These are phyloP conservation scores for Trichoderma koningii DNA, from an alignment of 2,329 filamentous ascomycete species.

Conservation along the genomic window DNA sequence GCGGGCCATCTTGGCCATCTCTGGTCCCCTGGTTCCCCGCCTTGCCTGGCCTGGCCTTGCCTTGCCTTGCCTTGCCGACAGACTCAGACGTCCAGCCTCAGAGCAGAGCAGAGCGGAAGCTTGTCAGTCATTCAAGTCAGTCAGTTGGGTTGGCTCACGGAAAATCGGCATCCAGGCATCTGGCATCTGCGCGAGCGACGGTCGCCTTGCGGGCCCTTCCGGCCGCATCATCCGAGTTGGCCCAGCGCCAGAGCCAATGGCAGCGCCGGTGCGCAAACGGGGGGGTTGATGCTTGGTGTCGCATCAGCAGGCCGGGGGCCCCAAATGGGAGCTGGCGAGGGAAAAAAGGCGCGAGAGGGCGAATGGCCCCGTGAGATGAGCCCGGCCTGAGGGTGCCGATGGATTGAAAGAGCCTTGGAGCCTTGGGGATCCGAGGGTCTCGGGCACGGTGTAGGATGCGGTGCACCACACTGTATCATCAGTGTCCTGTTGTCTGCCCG, in stretches of 20 bases:
- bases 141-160: conserved; percentile 16
- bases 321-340: too few relatives aligned
- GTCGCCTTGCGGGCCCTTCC: conserved; percentile 27
- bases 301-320: neutral
- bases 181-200: conserved; percentile 24
- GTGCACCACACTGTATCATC: too few relatives aligned
- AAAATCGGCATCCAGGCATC: conserved; percentile 26
- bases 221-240: conserved; percentile 27
- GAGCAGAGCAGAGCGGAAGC: too few relatives aligned
- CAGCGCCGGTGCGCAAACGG: neutral
- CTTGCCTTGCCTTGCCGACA: too few relatives aligned
- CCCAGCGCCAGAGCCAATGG: conserved; percentile 15
- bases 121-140: too few relatives aligned
- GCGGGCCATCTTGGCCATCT: conserved; percentile 2
- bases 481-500: too few relatives aligned
- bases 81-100: neutral
- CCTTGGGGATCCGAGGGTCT: too few relatives aligned
- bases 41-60: conserved; percentile 9
- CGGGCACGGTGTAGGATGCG: too few relatives aligned
- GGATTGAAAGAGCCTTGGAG: too few relatives aligned
- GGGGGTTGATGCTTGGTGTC: conserved; percentile 4
- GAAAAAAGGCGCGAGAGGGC: too few relatives aligned
- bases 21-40: conserved; percentile 15
- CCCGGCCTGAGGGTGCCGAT: too few relatives aligned
- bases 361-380: too few relatives aligned